phyloP scores from a whole-genome alignment of 1,284 basidiomycete species.

The Heterobasidion parviporum region DNA sequence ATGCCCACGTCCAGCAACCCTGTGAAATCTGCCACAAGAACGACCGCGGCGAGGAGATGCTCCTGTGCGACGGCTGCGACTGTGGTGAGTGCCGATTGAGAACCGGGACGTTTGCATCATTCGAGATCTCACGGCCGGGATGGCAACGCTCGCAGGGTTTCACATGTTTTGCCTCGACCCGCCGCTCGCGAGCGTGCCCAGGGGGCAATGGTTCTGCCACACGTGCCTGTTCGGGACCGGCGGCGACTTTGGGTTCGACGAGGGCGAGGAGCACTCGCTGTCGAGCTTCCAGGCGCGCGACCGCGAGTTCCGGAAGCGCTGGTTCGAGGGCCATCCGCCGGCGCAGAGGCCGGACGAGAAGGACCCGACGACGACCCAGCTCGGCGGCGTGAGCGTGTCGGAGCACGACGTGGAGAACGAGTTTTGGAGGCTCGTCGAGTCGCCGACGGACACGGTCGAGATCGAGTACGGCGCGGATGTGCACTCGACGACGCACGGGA shows the following conservation, averaged over 20 bases:
- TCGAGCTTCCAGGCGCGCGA: constrained; percentile 91
- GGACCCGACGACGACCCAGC: constrained; percentile 39
- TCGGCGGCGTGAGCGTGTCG: constrained; percentile 64
- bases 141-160: constrained; percentile 56
- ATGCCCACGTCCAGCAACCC: constrained; percentile 34
- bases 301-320: constrained; percentile 78
- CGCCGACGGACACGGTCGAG: constrained; percentile 86
- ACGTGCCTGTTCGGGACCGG: constrained; percentile 89
- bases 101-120: background rate
- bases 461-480: constrained; percentile 99
- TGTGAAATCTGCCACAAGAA: constrained; percentile 91
- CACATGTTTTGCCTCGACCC: constrained; percentile 97
- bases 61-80: constrained; percentile 96
- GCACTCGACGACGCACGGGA: constrained; percentile 95
- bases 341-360: constrained; percentile 24
- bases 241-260: constrained; percentile 98
- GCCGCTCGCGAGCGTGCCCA: constrained; percentile 77
- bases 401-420: constrained; percentile 92
- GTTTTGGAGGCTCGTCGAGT: constrained; percentile 96
- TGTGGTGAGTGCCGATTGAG: constrained; percentile 47
- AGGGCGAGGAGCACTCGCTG: constrained; percentile 93
- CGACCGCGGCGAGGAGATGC: constrained; percentile 83
- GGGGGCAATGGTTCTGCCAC: constrained; percentile 95
- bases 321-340: constrained; percentile 77
- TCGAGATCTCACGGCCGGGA: constrained; percentile 6